Percentiles rank a stretch among this genome's conserved stretches.
Conservation (phyloP, 2,329 filamentous ascomycete genomes). For the Colletotrichum zoysiae region DNA sequence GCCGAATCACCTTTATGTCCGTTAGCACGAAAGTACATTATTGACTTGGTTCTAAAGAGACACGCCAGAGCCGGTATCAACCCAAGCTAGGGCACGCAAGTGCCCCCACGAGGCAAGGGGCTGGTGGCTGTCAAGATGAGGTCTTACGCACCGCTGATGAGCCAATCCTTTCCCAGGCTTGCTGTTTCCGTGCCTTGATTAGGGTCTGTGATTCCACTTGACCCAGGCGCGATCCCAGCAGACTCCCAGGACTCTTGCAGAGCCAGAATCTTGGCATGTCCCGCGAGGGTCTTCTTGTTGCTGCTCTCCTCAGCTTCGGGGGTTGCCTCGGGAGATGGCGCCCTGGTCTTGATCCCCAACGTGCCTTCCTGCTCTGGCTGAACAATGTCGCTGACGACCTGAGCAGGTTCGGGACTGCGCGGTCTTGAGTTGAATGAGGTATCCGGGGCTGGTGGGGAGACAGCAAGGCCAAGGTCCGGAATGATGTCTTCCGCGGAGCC, state of each 20-base stretch:
- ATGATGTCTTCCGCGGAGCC: too few species aligned
- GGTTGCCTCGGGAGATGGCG: not conserved
- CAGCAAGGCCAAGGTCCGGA: not conserved
- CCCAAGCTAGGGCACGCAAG: too few species aligned
- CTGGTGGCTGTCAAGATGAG: too few species aligned
- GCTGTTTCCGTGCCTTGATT: not conserved
- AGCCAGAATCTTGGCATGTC: slow-evolving; percentile 45
- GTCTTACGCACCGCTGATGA: slow-evolving; percentile 16
- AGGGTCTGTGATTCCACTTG: not conserved
- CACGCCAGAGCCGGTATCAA: not conserved
- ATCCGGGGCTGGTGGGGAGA: not conserved
- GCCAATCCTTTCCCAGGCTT: slow-evolving; percentile 14
- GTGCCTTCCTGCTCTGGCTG: not conserved
- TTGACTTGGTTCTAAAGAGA: not conserved
- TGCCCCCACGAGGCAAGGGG: not conserved
- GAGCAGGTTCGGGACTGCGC: slow-evolving; percentile 21
- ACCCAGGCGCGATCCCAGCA: not conserved
- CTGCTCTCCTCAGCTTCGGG: not conserved
- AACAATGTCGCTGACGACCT: slow-evolving; percentile 46
- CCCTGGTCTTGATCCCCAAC: not conserved
- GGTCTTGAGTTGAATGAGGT: not conserved
- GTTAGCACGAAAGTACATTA: not conserved
- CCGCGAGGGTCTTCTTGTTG: slow-evolving; percentile 20
- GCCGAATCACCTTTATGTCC: not conserved
- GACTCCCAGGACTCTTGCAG: slow-evolving; percentile 51